Evolutionary conservation across 23 red algal species (phyloP), one percentile per base, ranked within the genome.

Genomic region (Chondrus crispus): DNA sequence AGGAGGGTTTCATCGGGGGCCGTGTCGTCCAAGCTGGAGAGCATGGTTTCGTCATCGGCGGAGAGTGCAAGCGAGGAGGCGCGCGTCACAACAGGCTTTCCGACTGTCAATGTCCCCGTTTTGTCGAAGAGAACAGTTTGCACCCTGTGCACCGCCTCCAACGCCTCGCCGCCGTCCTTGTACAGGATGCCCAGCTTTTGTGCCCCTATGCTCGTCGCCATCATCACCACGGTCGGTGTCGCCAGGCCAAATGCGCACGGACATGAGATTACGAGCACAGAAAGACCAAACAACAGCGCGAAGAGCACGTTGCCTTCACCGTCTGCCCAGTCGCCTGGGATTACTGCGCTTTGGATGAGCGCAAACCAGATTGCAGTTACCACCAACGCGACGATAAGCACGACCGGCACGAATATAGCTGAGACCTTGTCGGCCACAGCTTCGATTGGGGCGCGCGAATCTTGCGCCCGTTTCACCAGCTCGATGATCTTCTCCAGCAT

Each of bases 191-290:
- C 89, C 13, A 44, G 79, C 1, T 47, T n/a, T 37, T n/a, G 10
- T 22, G 75, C 87, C 7, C 81, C 93, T 30, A 95, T 54, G 36
- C 62, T 45, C 12, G 94, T 93, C n/a, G 88, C 94, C 3, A 85
- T 81, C 88, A 96, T 93, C 22, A 96, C 73, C 28, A 48, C 88
- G 20, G 88, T 87, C 33, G 94, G 94, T 16, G 94, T 96, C 3
- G 94, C 94, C 32, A 96, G 90, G 24, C 94, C 94, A 19, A 96
- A 78, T 40, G 94, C 90, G 50, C 94, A 96, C 11, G 94, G 94
- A 44, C 94, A 96, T 11, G 94, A 86, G 37, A 96, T 89, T 24
- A 93, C 77, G 47, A 96, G 68, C 73, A 91, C 87, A 39, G 94
- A 74, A 2, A 96, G 33, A 1, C 68, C 58, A 74, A 93, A 96